phyloP scores from a whole-genome alignment of 768 basidiomycete species.

The Kwoniella sp. region DNA sequence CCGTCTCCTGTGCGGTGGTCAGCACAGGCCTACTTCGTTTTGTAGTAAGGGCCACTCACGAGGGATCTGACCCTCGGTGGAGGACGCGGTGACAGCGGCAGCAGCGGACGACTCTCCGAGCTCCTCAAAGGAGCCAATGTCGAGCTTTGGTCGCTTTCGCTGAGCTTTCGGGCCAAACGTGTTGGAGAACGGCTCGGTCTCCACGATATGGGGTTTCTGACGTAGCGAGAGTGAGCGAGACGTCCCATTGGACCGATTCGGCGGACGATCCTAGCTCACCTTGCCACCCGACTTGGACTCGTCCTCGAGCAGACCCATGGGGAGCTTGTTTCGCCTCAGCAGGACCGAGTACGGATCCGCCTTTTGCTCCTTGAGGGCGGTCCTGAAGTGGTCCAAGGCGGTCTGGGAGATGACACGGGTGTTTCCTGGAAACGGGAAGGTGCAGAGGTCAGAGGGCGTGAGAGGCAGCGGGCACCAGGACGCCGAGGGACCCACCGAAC shows the following conservation, averaged over 20 bases:
- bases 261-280: slow-evolving; percentile 54
- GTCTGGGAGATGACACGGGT: slow-evolving; percentile 97
- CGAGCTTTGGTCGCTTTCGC: slow-evolving; percentile 78
- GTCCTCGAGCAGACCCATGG: slow-evolving; percentile 92
- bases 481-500: slow-evolving; percentile 71
- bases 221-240: background rate
- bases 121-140: slow-evolving; percentile 89
- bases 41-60: background rate
- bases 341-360: slow-evolving; percentile 96
- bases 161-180: slow-evolving; percentile 96
- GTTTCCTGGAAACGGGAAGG: slow-evolving; percentile 62
- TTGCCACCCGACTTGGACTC: slow-evolving; percentile 79
- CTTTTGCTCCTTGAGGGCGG: slow-evolving; percentile 74
- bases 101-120: slow-evolving; percentile 55
- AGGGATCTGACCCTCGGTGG: too few relatives aligned
- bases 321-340: slow-evolving; percentile 86
- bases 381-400: slow-evolving; percentile 92
- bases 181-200: slow-evolving; percentile 88
- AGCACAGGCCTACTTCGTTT: background rate
- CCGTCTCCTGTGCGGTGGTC: slow-evolving; percentile 4
- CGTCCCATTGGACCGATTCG: background rate
- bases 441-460: background rate
- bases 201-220: slow-evolving; percentile 71
- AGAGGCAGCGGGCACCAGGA: background rate
- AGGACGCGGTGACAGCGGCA: slow-evolving; percentile 52